Evolutionary conservation across 179 eudicot genomes (phyloP).

Genomic region (Patellifolia procumbens): DNA sequence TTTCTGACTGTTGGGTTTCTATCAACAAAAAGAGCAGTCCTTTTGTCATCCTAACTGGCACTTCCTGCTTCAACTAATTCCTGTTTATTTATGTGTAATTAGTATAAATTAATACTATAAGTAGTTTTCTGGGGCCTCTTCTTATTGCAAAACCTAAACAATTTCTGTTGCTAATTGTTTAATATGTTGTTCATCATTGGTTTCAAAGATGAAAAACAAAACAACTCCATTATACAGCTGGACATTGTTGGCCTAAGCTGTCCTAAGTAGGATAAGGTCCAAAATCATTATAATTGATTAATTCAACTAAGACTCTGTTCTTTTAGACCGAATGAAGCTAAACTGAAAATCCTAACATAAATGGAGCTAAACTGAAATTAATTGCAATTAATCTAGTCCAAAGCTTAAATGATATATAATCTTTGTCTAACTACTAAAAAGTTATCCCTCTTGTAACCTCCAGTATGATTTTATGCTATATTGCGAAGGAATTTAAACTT

Average conservation of each 20-base stretch:
- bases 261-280: background rate
- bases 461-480: too few species aligned
- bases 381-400: too few species aligned
- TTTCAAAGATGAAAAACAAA: background rate
- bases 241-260: constrained; percentile 16
- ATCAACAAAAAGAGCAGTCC: constrained; percentile 30
- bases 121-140: background rate
- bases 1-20: constrained; percentile 35
- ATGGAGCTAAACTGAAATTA: too few species aligned
- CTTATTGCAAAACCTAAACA: background rate
- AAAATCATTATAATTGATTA: constrained; percentile 2
- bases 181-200: constrained; percentile 15
- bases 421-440: too few species aligned
- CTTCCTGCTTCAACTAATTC: background rate
- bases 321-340: too few species aligned
- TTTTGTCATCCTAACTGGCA: constrained; percentile 35
- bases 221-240: constrained; percentile 24
- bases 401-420: too few species aligned
- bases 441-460: too few species aligned
- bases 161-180: background rate
- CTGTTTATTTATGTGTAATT: background rate
- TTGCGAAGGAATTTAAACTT: background rate
- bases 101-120: background rate
- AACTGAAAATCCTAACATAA: too few species aligned
- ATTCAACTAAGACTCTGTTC: background rate